Percentiles rank a stretch among this genome's conserved stretches.
Evolutionary conservation across 768 basidiomycete genomes (phyloP).

Genomic region (Auricularia cornea): DNA sequence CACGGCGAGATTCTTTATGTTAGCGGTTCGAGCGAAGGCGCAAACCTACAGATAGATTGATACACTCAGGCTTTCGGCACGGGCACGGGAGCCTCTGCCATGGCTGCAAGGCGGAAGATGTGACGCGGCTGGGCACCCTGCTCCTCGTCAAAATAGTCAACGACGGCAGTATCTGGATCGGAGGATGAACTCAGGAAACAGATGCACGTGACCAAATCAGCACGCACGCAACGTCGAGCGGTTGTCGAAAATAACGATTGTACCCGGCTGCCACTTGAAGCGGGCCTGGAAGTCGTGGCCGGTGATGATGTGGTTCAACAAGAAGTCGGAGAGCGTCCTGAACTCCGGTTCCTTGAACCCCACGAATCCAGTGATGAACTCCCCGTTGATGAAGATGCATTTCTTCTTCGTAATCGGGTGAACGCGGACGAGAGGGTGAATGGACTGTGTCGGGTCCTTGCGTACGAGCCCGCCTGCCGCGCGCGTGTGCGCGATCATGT

Average conservation of each 20-base stretch:
- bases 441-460: conserved; percentile 72
- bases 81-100: background rate
- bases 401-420: conserved; percentile 89
- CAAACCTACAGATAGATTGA: no score
- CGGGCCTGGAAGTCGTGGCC: conserved; percentile 64
- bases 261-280: background rate
- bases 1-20: no score
- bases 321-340: conserved; percentile 55
- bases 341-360: background rate
- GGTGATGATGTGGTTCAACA: conserved; percentile 70
- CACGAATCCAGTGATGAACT: conserved; percentile 66
- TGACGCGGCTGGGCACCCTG: background rate
- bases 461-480: conserved; percentile 68
- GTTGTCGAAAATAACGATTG: background rate
- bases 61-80: background rate
- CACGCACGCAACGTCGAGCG: background rate
- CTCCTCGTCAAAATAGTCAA: background rate
- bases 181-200: background rate
- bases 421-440: conserved; percentile 67
- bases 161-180: background rate
- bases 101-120: background rate
- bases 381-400: conserved; percentile 76
- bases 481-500: conserved; percentile 46
- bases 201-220: background rate
- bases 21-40: no score